Conservation (phyloP, 2,329 filamentous ascomycete species). For the Fusarium goolgardi region DNA sequence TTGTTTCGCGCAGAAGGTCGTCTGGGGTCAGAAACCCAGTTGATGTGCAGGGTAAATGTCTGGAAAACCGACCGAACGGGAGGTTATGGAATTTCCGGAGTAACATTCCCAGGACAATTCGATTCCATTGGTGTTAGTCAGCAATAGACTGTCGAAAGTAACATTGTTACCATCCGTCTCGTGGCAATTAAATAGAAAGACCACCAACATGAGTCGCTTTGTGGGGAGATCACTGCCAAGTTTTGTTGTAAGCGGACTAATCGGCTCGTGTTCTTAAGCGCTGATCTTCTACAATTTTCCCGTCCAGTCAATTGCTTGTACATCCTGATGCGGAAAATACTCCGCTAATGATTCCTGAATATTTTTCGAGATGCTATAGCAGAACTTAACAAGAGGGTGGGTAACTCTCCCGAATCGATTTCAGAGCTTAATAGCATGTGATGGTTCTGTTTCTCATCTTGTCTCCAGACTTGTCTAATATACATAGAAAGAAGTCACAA, state of each 20-base stretch:
- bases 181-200: neutral
- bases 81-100: no score
- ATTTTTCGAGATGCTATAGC: neutral
- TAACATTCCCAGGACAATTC: no score
- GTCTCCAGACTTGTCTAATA: accelerated
- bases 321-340: accelerated
- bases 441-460: neutral
- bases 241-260: slow-evolving; percentile 1
- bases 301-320: neutral
- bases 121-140: no score
- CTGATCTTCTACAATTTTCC: neutral
- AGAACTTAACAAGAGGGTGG: no score
- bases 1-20: slow-evolving; percentile 48
- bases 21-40: slow-evolving; percentile 52
- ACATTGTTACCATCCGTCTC: no score
- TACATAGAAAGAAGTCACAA: neutral
- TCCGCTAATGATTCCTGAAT: neutral
- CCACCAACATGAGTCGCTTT: neutral
- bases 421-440: neutral
- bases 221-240: neutral
- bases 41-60: neutral
- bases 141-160: no score
- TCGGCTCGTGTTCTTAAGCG: neutral
- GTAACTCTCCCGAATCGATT: accelerated
- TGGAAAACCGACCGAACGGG: no score